Evolutionary conservation across 176 grass and related monocot species (phyloP).

Genomic region (Aegilops speltoides): DNA sequence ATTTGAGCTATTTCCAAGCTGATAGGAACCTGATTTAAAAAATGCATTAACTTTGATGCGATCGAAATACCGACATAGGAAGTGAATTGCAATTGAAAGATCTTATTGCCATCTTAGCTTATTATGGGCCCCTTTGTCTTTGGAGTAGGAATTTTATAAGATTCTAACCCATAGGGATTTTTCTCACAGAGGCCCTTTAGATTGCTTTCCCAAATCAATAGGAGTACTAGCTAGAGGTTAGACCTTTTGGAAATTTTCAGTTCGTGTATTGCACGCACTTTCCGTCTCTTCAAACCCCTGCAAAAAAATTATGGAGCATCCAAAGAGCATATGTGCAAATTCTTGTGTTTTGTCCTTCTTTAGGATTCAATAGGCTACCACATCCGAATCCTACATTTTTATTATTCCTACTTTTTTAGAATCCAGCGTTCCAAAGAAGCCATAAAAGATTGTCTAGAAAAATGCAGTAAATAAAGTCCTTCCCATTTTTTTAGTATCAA

Average conservation of each 20-base stretch:
- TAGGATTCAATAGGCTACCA: not conserved
- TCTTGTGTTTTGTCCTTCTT: not conserved
- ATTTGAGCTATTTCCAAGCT: not conserved
- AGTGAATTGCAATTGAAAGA: not conserved
- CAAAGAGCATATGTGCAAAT: not conserved
- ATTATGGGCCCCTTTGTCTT: not conserved
- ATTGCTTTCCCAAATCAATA: not conserved
- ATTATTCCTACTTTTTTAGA: not conserved
- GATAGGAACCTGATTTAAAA: not conserved
- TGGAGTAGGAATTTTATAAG: not conserved
- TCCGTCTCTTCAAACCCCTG: not conserved
- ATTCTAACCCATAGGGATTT: not conserved
- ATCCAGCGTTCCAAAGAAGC: not conserved
- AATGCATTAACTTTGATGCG: not conserved
- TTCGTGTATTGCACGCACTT: not conserved
- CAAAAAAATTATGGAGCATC: not conserved
- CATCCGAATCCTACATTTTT: not conserved
- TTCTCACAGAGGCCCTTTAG: not conserved
- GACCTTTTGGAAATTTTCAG: not conserved
- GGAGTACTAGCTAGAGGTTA: not conserved
- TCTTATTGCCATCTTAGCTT: not conserved
- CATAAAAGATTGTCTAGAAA: not conserved
- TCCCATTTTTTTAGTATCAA: constrained; percentile 7
- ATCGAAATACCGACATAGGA: not conserved
- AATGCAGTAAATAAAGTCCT: not conserved